Conservation (phyloP, 1,284 basidiomycete species). For the Pseudozyma sp. region DNA sequence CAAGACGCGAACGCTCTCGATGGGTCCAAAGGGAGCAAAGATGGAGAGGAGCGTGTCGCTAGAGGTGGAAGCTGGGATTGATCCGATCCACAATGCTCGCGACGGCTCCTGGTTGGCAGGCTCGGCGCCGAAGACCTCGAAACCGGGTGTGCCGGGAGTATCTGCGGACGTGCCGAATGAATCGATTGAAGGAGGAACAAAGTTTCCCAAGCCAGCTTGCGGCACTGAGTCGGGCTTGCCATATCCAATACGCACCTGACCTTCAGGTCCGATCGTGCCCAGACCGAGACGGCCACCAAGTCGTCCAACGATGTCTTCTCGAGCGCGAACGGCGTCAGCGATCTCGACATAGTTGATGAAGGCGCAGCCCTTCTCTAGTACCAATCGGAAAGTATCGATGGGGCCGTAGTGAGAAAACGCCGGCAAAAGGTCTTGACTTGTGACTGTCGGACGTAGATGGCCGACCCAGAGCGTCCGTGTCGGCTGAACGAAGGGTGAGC, state of each 20-base stretch:
- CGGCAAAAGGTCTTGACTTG: conserved; percentile 91
- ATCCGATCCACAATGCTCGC: conserved; percentile 62
- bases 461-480: conserved; percentile 97
- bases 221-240: conserved; percentile 91
- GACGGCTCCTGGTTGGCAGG: conserved; percentile 45
- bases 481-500: conserved; percentile 74
- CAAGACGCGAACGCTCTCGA: conserved; percentile 93
- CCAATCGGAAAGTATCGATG: conserved; percentile 90
- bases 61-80: conserved; percentile 53
- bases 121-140: conserved; percentile 28
- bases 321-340: conserved; percentile 90
- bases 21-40: conserved; percentile 95
- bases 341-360: conserved; percentile 98
- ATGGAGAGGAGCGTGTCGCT: conserved; percentile 76
- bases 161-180: conserved; percentile 7
- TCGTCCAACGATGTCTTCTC: conserved; percentile 94
- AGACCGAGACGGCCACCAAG: conserved; percentile 88
- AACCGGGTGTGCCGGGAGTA: background rate
- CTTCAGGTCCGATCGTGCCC: conserved; percentile 70
- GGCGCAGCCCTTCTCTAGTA: conserved; percentile 98
- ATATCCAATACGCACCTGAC: conserved; percentile 92
- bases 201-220: conserved; percentile 27
- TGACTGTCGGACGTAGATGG: conserved; percentile 90
- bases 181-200: conserved; percentile 21
- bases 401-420: conserved; percentile 96